A percentile compares a stretch with the other conserved stretches of the same genome.
These are phyloP conservation scores for Stereum hirsutum DNA, from an alignment of 1,284 basidiomycete genomes.

Conservation along the genomic window DNA sequence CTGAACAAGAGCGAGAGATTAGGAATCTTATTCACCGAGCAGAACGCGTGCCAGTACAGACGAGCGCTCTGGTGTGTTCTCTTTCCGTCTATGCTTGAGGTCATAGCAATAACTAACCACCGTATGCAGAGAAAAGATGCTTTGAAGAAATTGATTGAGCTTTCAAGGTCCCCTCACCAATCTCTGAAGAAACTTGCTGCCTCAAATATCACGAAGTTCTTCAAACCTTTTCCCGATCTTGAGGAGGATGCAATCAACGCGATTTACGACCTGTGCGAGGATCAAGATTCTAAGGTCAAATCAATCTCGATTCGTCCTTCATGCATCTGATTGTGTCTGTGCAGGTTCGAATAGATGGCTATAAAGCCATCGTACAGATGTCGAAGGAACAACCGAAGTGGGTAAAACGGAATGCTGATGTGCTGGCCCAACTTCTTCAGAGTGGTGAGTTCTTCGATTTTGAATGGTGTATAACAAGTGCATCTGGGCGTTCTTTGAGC, in stretches of 20 bases:
- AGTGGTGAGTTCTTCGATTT: slow-evolving; percentile 39
- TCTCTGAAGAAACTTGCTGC: slow-evolving; percentile 49
- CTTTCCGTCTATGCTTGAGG: background rate
- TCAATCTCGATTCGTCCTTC: background rate
- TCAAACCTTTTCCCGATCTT: slow-evolving; percentile 56
- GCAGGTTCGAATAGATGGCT: slow-evolving; percentile 63
- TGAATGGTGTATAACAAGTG: too few species aligned
- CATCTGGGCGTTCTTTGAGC: background rate
- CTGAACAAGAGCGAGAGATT: slow-evolving; percentile 22
- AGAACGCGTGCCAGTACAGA: slow-evolving; percentile 19
- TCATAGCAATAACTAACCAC: background rate
- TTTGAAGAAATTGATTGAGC: slow-evolving; percentile 26
- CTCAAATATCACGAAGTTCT: slow-evolving; percentile 43
- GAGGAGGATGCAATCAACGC: slow-evolving; percentile 68
- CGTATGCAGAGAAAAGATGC: slow-evolving; percentile 23
- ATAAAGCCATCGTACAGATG: slow-evolving; percentile 51
- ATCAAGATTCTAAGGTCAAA: slow-evolving; percentile 42
- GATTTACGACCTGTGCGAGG: slow-evolving; percentile 68
- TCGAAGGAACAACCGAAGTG: slow-evolving; percentile 49
- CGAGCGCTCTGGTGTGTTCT: slow-evolving; percentile 15
- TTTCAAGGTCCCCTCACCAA: slow-evolving; percentile 25
- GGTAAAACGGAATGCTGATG: slow-evolving; percentile 64
- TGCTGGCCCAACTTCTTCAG: slow-evolving; percentile 64
- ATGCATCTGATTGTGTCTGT: background rate
- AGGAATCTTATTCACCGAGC: slow-evolving; percentile 20